Base-by-base conservation (phyloP, 331 rosid genomes). In the Cydonia oblonga region DNA sequence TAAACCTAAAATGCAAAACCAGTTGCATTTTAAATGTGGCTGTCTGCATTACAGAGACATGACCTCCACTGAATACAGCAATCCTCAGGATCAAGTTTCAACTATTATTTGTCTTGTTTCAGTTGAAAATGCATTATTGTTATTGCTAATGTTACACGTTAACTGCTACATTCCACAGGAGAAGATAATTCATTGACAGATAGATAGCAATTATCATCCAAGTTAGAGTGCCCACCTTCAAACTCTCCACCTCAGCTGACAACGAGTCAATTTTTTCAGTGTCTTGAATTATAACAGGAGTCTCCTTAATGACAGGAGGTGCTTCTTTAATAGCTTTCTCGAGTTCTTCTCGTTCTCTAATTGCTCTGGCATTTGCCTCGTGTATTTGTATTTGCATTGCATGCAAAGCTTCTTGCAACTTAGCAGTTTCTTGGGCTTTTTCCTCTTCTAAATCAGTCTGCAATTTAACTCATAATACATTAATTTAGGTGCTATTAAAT, bases 401-500 rank as follows among this genome's bases (percentile, higher is more conserved):
- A 72, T 88, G 96, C 76, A 95, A 84, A 70, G 90, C 74, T 35
- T 95, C 92, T 66, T 86, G 95, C 58, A 95, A 82, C 84, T 95
- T 95, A 0, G 86, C 73, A 35, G 88, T 70, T 87, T 95, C 99
- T 51, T 90, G 97, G 73, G 96, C 64, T 74, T 88, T 95, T 80
- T 90, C 99, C 79, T 91, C 99, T 88, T 95, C 99, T 84, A 95
- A 84, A 84, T 95, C 99, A 83, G 90, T 81, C 99, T 95, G 80
- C 79, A 80, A 68, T 78, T 68, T 61, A 84, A 64, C 65, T 68
- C 33, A 74, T 78, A 75, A 24, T 22, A 26, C 69, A 64, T 66
- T 64, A 76, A 61, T 59, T 66, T 64, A 60, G 58, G 74, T 23
- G 72, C 58, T 35, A 33, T 62, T 63, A 66, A 69, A 51, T 57